phyloP scores from a whole-genome alignment of 2,329 filamentous ascomycete genomes.

The Neurospora sp. region DNA sequence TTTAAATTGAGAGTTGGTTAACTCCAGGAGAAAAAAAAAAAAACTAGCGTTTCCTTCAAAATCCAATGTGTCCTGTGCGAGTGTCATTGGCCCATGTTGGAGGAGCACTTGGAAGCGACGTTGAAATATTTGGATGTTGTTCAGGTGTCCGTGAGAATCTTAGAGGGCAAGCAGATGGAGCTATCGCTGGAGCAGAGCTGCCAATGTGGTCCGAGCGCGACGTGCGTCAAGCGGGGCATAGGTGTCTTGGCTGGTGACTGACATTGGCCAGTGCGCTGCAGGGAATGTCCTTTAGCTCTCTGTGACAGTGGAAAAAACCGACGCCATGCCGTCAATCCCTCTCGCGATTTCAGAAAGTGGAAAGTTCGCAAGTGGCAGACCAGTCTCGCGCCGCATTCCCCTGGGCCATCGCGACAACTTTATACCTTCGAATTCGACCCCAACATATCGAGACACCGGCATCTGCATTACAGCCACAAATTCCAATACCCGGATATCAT shows the following conservation, averaged over 20 bases:
- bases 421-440: background rate
- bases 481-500: background rate
- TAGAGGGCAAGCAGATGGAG: background rate
- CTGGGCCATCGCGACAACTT: background rate
- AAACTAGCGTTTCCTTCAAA: background rate
- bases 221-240: background rate
- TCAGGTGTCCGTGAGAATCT: background rate
- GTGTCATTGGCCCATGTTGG: background rate
- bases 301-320: background rate
- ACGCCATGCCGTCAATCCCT: background rate
- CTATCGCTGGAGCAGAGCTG: background rate
- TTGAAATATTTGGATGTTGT: background rate
- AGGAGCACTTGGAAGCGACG: background rate
- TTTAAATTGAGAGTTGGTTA: background rate
- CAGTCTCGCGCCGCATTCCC: background rate
- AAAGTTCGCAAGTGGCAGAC: background rate
- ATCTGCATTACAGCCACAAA: background rate
- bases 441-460: background rate
- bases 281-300: background rate
- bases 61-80: background rate
- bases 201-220: background rate
- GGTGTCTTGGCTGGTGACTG: background rate
- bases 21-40: background rate
- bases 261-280: background rate
- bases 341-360: background rate